Percentiles rank a stretch among this genome's conserved stretches.
These are phyloP conservation scores for Cryphonectria nitschkei DNA, from an alignment of 2,329 filamentous ascomycete genomes.

Conservation along the genomic window DNA sequence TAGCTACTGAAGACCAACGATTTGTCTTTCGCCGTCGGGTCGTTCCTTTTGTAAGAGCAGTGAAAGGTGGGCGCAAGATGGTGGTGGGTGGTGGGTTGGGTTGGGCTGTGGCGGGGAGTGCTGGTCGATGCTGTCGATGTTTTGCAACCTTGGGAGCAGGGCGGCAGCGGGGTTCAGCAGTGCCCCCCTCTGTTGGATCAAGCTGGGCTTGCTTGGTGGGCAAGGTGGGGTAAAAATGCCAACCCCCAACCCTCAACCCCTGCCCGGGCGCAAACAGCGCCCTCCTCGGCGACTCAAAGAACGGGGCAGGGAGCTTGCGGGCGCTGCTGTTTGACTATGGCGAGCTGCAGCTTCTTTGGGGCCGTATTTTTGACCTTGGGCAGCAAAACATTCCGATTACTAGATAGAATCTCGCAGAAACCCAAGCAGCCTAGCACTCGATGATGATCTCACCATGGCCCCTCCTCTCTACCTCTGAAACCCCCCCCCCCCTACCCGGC, in stretches of 20 bases:
- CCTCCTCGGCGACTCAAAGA: neutral
- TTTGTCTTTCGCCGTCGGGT: neutral
- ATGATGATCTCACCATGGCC: neutral
- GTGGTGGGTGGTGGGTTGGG: constrained; percentile 3
- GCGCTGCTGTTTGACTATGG: neutral
- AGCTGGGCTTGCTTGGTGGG: constrained; percentile 5
- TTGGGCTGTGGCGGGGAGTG: neutral
- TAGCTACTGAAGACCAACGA: neutral
- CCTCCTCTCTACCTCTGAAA: no score
- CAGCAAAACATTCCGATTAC: neutral
- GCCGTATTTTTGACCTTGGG: neutral
- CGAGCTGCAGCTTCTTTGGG: neutral
- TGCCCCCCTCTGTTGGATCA: neutral
- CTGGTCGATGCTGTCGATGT: constrained; percentile 4
- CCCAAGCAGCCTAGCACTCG: neutral
- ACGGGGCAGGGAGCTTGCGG: neutral
- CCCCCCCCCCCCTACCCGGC: no score
- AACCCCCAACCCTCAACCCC: neutral
- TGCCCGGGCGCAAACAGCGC: neutral
- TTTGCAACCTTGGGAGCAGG: constrained; percentile 15
- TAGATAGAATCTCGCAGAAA: neutral
- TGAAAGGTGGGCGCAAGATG: neutral
- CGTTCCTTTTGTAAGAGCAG: neutral
- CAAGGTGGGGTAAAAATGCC: constrained; percentile 18
- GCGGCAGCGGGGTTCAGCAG: constrained; percentile 11